Conservation (phyloP, 805 yeast species). For the Dipodascus geniculatus region DNA sequence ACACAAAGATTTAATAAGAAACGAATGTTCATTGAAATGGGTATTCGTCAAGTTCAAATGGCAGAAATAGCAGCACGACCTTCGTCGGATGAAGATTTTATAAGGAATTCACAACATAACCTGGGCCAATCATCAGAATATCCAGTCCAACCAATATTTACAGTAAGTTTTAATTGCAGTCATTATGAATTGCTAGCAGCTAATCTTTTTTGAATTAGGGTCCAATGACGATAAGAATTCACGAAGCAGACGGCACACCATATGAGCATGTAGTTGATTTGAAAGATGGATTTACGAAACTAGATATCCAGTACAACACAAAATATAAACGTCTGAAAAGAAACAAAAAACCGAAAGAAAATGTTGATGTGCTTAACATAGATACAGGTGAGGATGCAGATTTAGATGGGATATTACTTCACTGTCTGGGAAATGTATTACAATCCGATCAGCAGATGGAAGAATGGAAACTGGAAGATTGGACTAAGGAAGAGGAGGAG, state of each 20-base stretch:
- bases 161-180: conserved; percentile 3
- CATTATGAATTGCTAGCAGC: neutral
- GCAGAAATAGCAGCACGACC: conserved; percentile 37
- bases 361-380: conserved; percentile 16
- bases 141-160: conserved; percentile 35
- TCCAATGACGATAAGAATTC: conserved; percentile 93
- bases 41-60: conserved; percentile 78
- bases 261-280: conserved; percentile 93
- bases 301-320: conserved; percentile 92
- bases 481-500: conserved; percentile 60
- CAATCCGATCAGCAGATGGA: conserved; percentile 45
- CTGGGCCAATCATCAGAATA: conserved; percentile 10
- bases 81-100: conserved; percentile 28
- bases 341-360: conserved; percentile 23
- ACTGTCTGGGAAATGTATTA: conserved; percentile 69
- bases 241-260: conserved; percentile 97
- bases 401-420: conserved; percentile 27
- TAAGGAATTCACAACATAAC: conserved; percentile 28
- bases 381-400: conserved; percentile 26
- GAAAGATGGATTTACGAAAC: conserved; percentile 70
- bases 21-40: conserved; percentile 88
- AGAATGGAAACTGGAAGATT: conserved; percentile 65
- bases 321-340: conserved; percentile 76
- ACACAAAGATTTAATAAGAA: conserved; percentile 91
- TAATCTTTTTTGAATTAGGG: conserved; percentile 39